Conservation (phyloP, 2,329 filamentous ascomycete species). For the Botrytis cinerea region DNA sequence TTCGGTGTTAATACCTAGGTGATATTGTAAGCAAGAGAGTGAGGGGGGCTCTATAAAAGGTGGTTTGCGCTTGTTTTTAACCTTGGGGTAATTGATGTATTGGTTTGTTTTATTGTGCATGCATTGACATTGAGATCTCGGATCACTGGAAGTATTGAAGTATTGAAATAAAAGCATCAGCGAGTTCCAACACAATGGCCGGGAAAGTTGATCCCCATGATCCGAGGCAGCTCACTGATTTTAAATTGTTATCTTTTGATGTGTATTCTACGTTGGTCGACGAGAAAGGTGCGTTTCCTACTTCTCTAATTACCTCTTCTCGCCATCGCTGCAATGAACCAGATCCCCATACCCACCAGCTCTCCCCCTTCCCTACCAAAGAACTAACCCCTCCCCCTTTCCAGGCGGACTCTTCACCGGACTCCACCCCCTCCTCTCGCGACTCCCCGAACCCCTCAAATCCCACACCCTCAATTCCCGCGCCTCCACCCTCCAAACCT, state of each 20-base stretch:
- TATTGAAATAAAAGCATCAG: neutral
- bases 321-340: neutral
- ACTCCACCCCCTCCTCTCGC: constrained; percentile 26
- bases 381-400: neutral
- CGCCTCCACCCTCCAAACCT: constrained; percentile 21
- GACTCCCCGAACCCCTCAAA: constrained; percentile 18
- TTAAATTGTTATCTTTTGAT: constrained; percentile 29
- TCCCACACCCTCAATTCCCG: constrained; percentile 6
- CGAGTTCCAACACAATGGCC: neutral
- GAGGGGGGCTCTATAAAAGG: neutral
- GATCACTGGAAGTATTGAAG: neutral
- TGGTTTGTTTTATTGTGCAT: neutral
- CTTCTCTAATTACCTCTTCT: neutral
- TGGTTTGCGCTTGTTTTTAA: neutral
- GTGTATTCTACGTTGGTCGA: constrained; percentile 31
- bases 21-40: neutral
- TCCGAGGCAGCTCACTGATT: constrained; percentile 27
- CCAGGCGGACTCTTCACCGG: constrained; percentile 24
- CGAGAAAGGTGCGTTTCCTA: constrained; percentile 20
- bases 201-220: constrained; percentile 24
- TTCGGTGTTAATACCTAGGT: neutral
- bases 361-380: neutral
- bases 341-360: neutral
- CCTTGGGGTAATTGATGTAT: too few relatives aligned
- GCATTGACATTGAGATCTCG: neutral